A percentile compares a stretch with the other conserved stretches of the same genome.
phyloP scores from a whole-genome alignment of 75 land plant genomes.

The Pinus taeda region DNA sequence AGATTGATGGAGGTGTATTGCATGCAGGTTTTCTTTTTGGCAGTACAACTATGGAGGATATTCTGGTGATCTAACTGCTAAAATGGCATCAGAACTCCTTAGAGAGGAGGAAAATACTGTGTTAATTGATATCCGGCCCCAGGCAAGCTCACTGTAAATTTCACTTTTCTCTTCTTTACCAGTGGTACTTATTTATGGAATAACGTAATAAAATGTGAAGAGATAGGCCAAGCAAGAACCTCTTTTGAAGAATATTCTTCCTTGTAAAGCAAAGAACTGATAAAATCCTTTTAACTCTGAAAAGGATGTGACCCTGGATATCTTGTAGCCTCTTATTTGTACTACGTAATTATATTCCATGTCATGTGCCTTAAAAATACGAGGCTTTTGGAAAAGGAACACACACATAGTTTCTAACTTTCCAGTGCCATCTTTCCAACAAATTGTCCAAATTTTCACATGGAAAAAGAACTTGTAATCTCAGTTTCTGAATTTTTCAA shows the following conservation, averaged over 20 bases:
- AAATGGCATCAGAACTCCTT: conserved; percentile 56
- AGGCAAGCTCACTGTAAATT: conserved; percentile 75
- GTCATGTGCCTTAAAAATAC: no score
- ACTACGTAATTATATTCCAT: no score
- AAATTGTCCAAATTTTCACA: no score
- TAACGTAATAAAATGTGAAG: background rate
- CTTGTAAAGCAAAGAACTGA: background rate
- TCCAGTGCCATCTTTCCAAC: no score
- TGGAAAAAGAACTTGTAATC: background rate
- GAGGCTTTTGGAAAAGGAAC: no score
- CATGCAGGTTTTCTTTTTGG: conserved; percentile 65
- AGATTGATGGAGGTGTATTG: conserved; percentile 15
- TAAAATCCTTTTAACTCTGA: background rate
- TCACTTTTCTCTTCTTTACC: conserved; percentile 31
- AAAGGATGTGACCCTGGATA: background rate
- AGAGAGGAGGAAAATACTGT: conserved; percentile 48
- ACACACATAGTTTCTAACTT: no score
- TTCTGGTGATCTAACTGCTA: conserved; percentile 79
- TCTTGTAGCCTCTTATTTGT: background rate
- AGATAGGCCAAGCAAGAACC: background rate
- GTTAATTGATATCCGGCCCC: conserved; percentile 87
- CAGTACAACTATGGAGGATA: conserved; percentile 76
- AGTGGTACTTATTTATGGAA: background rate
- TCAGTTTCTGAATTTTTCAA: background rate
- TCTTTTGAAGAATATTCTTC: background rate